Evolutionary conservation across 768 basidiomycete species (phyloP).

Genomic region (Tricholoma sp.): DNA sequence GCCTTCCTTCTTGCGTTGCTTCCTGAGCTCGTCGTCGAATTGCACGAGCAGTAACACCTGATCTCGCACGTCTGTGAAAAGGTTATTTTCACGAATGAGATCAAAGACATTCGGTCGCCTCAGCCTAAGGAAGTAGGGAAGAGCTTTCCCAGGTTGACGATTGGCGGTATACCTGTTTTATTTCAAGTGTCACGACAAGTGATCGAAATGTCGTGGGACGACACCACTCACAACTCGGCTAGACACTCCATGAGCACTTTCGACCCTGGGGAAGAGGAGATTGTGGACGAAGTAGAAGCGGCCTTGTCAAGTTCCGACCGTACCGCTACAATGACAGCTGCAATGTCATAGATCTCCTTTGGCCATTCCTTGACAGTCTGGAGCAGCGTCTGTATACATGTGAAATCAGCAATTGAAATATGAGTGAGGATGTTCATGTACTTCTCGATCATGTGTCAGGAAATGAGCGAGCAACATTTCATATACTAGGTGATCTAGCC

Average conservation of each 20-base stretch:
- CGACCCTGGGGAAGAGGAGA: conserved; percentile 39
- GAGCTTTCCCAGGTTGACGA: conserved; percentile 89
- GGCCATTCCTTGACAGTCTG: conserved; percentile 88
- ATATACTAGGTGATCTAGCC: conserved; percentile 80
- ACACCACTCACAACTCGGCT: conserved; percentile 68
- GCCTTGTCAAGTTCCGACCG: conserved; percentile 71
- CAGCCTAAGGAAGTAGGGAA: conserved; percentile 85
- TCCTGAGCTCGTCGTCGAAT: conserved; percentile 85
- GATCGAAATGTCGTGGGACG: neutral
- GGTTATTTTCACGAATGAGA: conserved; percentile 86
- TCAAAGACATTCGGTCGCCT: conserved; percentile 89
- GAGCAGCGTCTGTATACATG: conserved; percentile 53
- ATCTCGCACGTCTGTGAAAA: conserved; percentile 93
- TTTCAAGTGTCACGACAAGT: neutral
- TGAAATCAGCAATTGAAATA: conserved; percentile 1
- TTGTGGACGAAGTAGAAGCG: conserved; percentile 44
- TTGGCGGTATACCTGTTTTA: conserved; percentile 69
- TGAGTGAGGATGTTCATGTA: conserved; percentile 22
- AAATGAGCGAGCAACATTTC: conserved; percentile 93
- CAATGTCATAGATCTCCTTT: conserved; percentile 80
- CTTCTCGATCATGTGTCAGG: conserved; percentile 69
- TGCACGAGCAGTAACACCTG: conserved; percentile 90
- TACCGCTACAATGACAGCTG: conserved; percentile 85
- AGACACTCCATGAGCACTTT: conserved; percentile 88
- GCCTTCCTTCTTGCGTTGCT: conserved; percentile 44